These are phyloP conservation scores for Spathaspora sp. DNA, from an alignment of 1,139 yeast species.

Conservation along the genomic window DNA sequence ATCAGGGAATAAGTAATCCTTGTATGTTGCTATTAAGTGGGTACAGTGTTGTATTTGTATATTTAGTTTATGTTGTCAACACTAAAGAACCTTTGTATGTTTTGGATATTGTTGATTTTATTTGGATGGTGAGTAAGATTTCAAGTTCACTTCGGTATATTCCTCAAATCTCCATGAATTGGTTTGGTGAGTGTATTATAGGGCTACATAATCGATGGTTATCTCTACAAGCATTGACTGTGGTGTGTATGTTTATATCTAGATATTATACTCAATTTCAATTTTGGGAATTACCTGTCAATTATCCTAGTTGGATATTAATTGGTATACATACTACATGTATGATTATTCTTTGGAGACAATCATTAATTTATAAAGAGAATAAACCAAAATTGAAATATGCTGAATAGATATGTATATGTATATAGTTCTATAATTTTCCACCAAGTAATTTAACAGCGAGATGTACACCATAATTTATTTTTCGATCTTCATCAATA, in stretches of 20 bases:
- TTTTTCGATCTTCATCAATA: slow-evolving; percentile 55
- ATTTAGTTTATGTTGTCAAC: slow-evolving; percentile 8
- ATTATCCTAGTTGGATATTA: slow-evolving; percentile 22
- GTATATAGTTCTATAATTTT: slow-evolving; percentile 42
- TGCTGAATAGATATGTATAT: background rate
- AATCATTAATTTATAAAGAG: background rate
- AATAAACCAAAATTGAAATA: background rate
- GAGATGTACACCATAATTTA: slow-evolving; percentile 57
- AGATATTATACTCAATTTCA: slow-evolving; percentile 16
- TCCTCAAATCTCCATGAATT: slow-evolving; percentile 34
- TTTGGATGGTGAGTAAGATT: slow-evolving; percentile 27
- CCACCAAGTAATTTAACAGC: slow-evolving; percentile 69
- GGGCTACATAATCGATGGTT: slow-evolving; percentile 18
- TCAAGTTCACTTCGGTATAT: slow-evolving; percentile 15
- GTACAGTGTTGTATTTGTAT: slow-evolving; percentile 10
- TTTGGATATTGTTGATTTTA: slow-evolving; percentile 28
- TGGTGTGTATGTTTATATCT: background rate
- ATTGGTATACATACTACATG: slow-evolving; percentile 9
- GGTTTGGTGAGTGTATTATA: slow-evolving; percentile 19
- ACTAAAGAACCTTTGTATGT: slow-evolving; percentile 9
- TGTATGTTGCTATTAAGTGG: slow-evolving; percentile 11
- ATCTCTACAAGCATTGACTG: background rate
- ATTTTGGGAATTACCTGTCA: slow-evolving; percentile 23
- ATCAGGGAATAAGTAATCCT: slow-evolving; percentile 25
- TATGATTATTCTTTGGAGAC: slow-evolving; percentile 7